These are phyloP conservation scores for Monascus purpureus DNA, from an alignment of 495 filamentous ascomycete genomes.

Conservation along the genomic window DNA sequence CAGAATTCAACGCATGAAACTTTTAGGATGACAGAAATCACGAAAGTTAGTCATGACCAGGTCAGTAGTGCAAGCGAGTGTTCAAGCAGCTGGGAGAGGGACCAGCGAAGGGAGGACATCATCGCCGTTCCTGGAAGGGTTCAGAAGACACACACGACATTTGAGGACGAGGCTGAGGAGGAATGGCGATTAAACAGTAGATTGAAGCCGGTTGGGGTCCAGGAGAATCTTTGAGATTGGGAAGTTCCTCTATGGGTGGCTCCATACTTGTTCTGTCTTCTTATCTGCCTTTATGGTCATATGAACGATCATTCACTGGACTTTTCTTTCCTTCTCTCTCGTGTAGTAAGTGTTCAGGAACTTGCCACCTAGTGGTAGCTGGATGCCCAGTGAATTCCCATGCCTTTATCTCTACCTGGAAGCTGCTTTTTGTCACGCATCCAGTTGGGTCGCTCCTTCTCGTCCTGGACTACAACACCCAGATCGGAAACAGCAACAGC, in stretches of 20 bases:
- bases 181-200: conserved; percentile 18
- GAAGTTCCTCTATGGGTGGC: background rate
- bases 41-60: conserved; percentile 3
- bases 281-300: conserved; percentile 1
- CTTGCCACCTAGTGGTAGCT: no score
- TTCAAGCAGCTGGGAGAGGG: conserved; percentile 40
- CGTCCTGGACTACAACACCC: no score
- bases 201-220: conserved; percentile 16
- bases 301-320: no score
- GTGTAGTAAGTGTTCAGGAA: no score
- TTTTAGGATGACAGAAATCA: conserved; percentile 8
- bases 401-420: no score
- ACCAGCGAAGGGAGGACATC: conserved; percentile 11
- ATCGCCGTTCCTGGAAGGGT: background rate
- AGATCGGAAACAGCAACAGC: no score
- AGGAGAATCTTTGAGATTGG: conserved; percentile 20
- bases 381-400: no score
- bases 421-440: no score
- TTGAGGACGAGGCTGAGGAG: conserved; percentile 12
- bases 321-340: no score
- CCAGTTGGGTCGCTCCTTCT: no score
- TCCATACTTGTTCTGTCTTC: background rate
- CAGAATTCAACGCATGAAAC: conserved; percentile 14
- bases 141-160: conserved; percentile 4
- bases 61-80: conserved; percentile 23